phyloP scores from a whole-genome alignment of 306 rosid genomes.

The Adenanthera pavonina region DNA sequence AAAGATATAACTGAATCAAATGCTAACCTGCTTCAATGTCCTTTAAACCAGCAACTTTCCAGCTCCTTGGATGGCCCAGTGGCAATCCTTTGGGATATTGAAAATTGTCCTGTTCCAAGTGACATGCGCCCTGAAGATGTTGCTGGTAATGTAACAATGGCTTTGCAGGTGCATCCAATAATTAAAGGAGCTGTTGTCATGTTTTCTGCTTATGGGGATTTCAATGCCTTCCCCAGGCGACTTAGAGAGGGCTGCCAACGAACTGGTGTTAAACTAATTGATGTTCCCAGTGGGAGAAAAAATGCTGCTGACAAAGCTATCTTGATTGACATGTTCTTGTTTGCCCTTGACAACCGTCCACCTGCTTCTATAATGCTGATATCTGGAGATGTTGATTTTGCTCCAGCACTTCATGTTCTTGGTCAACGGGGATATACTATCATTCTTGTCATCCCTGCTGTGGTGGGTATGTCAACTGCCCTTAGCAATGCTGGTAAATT shows the following conservation, averaged over 20 bases:
- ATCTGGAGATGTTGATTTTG: conserved; percentile 92
- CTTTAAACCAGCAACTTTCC: conserved; percentile 56
- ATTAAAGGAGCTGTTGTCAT: conserved; percentile 80
- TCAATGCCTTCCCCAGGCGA: conserved; percentile 84
- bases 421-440: conserved; percentile 94
- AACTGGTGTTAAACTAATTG: conserved; percentile 89
- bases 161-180: conserved; percentile 82
- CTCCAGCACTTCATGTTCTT: conserved; percentile 91
- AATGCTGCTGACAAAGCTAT: conserved; percentile 99
- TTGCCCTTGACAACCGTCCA: conserved; percentile 95
- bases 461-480: conserved; percentile 89
- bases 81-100: conserved; percentile 94
- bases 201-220: conserved; percentile 93
- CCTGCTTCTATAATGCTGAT: conserved; percentile 91
- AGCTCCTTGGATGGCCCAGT: conserved; percentile 73
- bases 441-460: conserved; percentile 83
- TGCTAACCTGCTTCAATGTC: conserved; percentile 51
- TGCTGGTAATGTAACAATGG: conserved; percentile 92
- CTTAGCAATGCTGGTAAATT: conserved; percentile 90
- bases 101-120: conserved; percentile 91
- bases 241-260: conserved; percentile 94
- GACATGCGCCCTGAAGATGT: conserved; percentile 95
- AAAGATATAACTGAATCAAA: conserved; percentile 54
- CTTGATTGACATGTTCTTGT: conserved; percentile 91
- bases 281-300: conserved; percentile 96